phyloP scores from a whole-genome alignment of 768 basidiomycete species.

The Cystobasidium tubakii region DNA sequence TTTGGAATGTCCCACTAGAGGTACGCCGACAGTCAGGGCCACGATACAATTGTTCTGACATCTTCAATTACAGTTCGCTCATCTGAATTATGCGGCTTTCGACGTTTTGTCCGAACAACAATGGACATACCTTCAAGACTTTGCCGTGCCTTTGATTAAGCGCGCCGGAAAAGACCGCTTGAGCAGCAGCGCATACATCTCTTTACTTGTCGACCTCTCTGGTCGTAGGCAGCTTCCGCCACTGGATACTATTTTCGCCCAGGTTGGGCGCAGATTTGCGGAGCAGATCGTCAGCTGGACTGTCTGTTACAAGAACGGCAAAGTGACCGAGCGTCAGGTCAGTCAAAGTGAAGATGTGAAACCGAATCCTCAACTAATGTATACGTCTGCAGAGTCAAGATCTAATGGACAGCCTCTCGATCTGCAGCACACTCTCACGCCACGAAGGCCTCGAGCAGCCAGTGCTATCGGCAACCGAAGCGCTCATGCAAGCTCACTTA shows the following conservation, averaged over 20 bases:
- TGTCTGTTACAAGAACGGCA: conserved; percentile 18
- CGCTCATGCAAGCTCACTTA: neutral
- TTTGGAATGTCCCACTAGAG: neutral
- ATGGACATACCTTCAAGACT: conserved; percentile 31
- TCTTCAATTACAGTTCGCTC: neutral
- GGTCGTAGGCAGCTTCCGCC: neutral
- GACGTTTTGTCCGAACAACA: conserved; percentile 6
- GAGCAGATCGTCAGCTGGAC: neutral
- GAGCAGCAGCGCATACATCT: neutral
- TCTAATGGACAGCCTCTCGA: conserved; percentile 34
- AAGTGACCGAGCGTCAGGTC: conserved; percentile 30
- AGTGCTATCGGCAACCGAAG: neutral
- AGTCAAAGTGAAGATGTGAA: no score
- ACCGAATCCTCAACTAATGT: no score
- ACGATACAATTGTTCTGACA: neutral
- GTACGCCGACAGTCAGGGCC: neutral
- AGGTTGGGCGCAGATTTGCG: neutral
- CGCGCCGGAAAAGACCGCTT: conserved; percentile 12
- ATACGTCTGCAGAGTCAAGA: conserved; percentile 2
- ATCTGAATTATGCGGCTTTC: conserved; percentile 2
- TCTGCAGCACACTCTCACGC: neutral
- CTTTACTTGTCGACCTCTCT: conserved; percentile 6
- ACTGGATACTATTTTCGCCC: neutral
- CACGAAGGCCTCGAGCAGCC: neutral
- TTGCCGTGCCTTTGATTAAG: neutral